Conservation (phyloP, 805 yeast species). For the Candida verbasci region DNA sequence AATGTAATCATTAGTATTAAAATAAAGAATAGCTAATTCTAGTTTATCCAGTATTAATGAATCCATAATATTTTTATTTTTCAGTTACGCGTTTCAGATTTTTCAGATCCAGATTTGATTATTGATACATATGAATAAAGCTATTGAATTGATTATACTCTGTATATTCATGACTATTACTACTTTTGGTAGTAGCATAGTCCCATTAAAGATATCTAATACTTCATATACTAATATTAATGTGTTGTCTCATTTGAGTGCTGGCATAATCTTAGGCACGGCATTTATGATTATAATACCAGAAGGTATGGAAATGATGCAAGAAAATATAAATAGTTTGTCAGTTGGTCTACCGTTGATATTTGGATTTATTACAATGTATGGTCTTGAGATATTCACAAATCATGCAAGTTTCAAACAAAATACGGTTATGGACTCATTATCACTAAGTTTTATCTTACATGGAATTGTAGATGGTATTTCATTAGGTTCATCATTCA, state of each 20-base stretch:
- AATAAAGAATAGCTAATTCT: conserved; percentile 25
- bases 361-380: conserved; percentile 53
- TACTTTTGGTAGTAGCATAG: conserved; percentile 17
- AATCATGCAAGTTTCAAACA: not conserved
- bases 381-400: conserved; percentile 40
- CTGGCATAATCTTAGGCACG: conserved; percentile 60
- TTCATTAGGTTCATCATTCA: conserved; percentile 59
- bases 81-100: not conserved
- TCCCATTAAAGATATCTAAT: conserved; percentile 12
- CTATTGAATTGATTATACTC: conserved; percentile 6
- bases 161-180: conserved; percentile 16
- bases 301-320: conserved; percentile 49
- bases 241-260: conserved; percentile 45
- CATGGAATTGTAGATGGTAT: conserved; percentile 74
- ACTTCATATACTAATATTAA: conserved; percentile 1
- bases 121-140: too few species aligned
- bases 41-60: conserved; percentile 22
- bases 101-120: too few species aligned
- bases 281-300: conserved; percentile 58
- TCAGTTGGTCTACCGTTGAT: conserved; percentile 46
- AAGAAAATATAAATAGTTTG: not conserved
- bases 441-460: conserved; percentile 58
- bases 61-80: conserved; percentile 11
- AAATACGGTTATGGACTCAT: conserved; percentile 28
- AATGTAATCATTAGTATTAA: conserved; percentile 23